Conservation (phyloP, 495 filamentous ascomycete genomes). For the Recurvomyces mirabilis region DNA sequence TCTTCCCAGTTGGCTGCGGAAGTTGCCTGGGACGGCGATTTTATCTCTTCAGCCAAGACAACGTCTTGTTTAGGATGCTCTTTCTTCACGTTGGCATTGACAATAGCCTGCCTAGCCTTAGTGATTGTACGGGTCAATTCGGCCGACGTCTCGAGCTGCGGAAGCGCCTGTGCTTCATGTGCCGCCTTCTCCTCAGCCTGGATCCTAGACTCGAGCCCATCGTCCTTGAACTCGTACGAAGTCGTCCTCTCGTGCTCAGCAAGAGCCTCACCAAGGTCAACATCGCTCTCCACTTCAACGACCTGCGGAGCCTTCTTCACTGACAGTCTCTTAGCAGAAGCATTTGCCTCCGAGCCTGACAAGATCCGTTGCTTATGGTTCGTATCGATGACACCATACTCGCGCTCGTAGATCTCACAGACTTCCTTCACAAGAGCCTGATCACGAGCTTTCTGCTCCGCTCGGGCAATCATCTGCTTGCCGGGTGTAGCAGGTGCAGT, state of each 20-base stretch:
- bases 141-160: not conserved
- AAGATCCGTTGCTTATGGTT: slow-evolving; percentile 29
- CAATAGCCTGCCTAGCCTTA: not conserved
- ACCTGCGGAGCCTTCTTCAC: slow-evolving; percentile 3
- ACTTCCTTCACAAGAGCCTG: slow-evolving; percentile 32
- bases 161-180: slow-evolving; percentile 5
- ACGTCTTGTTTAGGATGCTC: too few relatives aligned
- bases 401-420: slow-evolving; percentile 36
- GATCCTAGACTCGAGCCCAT: slow-evolving; percentile 9
- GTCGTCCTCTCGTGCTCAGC: slow-evolving; percentile 15
- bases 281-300: slow-evolving; percentile 17
- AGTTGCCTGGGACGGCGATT: not conserved
- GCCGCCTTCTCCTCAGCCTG: slow-evolving; percentile 12
- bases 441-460: slow-evolving; percentile 24
- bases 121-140: not conserved
- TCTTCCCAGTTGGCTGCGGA: slow-evolving; percentile 10
- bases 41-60: too few relatives aligned
- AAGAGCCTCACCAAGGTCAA: slow-evolving; percentile 18
- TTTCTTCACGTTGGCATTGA: not conserved
- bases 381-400: slow-evolving; percentile 36
- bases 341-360: too few relatives aligned
- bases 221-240: slow-evolving; percentile 1
- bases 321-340: not conserved
- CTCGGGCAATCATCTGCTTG: slow-evolving; percentile 13
- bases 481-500: slow-evolving; percentile 20